Evolutionary conservation across 1,284 basidiomycete species (phyloP).

Genomic region (Marasmius fiardii): DNA sequence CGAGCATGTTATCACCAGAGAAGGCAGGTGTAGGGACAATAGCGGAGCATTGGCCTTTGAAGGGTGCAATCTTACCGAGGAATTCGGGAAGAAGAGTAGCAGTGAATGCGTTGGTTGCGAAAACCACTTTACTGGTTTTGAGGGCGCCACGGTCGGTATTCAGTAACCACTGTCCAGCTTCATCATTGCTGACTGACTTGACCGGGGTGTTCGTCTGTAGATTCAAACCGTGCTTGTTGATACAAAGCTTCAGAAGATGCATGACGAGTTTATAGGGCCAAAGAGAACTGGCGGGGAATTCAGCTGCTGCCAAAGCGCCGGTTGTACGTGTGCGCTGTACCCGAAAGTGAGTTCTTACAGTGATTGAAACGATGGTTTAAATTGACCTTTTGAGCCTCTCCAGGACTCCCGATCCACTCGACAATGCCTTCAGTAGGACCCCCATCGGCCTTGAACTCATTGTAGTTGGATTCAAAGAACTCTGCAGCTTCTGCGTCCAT

Average conservation of each 20-base stretch:
- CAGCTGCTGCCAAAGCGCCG: slow-evolving; percentile 18
- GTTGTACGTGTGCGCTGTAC: slow-evolving; percentile 19
- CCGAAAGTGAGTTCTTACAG: neutral
- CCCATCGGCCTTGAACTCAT: slow-evolving; percentile 23
- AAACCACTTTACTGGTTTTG: slow-evolving; percentile 27
- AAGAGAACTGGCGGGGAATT: slow-evolving; percentile 22
- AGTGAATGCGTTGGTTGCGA: slow-evolving; percentile 38
- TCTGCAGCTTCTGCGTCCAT: slow-evolving; percentile 21
- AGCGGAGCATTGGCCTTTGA: slow-evolving; percentile 22
- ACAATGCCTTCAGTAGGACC: slow-evolving; percentile 22
- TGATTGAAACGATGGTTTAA: neutral
- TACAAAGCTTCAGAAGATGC: slow-evolving; percentile 22
- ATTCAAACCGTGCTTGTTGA: slow-evolving; percentile 23
- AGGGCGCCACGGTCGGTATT: slow-evolving; percentile 25
- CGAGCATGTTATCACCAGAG: slow-evolving; percentile 19
- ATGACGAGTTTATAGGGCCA: slow-evolving; percentile 24
- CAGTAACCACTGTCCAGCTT: slow-evolving; percentile 20
- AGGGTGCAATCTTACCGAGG: slow-evolving; percentile 21
- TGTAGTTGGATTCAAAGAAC: slow-evolving; percentile 15
- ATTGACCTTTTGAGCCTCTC: slow-evolving; percentile 18
- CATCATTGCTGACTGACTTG: slow-evolving; percentile 7
- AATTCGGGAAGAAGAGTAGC: slow-evolving; percentile 28
- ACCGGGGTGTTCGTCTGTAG: slow-evolving; percentile 24
- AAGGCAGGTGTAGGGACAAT: slow-evolving; percentile 22
- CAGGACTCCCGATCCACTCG: slow-evolving; percentile 20